Evolutionary conservation across 176 grass and related monocot genomes (phyloP).

Genomic region (Oryza meridionalis): DNA sequence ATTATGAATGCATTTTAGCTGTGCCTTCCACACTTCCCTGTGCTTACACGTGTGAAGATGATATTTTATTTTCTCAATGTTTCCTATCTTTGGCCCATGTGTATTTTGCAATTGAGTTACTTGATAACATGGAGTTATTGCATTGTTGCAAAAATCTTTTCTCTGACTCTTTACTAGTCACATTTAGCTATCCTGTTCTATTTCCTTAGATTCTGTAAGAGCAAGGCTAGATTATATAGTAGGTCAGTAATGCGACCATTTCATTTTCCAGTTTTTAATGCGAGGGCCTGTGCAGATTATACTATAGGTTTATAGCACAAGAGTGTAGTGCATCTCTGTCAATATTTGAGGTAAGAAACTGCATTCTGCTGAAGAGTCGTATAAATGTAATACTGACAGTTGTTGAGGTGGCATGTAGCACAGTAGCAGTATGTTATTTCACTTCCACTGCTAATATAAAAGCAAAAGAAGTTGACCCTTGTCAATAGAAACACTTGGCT

Average conservation of each 20-base stretch:
- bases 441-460: conserved; percentile 1
- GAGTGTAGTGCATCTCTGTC: neutral
- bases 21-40: conserved; percentile 9
- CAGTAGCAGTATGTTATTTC: conserved; percentile 6
- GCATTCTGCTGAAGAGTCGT: neutral
- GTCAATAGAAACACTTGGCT: neutral
- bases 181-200: neutral
- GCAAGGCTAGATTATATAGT: conserved; percentile 5
- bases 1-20: conserved; percentile 1
- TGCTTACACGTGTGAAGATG: conserved; percentile 16
- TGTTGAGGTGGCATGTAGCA: neutral
- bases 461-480: neutral
- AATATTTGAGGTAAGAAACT: conserved; percentile 12
- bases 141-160: neutral
- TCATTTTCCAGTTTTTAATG: neutral
- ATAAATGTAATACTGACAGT: neutral
- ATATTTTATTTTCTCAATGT: conserved; percentile 1
- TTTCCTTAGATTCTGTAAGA: neutral
- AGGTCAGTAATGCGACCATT: neutral
- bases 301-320: neutral
- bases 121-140: conserved; percentile 2
- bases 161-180: neutral
- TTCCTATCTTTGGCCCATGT: conserved; percentile 15
- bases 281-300: neutral
- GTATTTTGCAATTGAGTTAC: conserved; percentile 9